Base-by-base conservation (phyloP, 2,329 filamentous ascomycete genomes). In the Pestalotiopsis sp. region DNA sequence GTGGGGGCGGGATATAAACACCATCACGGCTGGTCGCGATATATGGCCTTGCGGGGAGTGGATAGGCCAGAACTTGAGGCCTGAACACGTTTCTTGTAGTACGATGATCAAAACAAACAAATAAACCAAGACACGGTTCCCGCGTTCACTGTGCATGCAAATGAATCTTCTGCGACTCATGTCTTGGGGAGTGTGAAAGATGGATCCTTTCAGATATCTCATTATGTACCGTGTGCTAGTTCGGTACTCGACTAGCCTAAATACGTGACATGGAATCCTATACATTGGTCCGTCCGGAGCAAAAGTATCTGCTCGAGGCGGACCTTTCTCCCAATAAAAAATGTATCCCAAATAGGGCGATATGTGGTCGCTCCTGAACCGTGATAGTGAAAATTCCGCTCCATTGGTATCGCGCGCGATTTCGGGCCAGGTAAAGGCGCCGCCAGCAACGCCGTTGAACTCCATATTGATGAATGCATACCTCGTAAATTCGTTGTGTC, bases 391-490 rank as follows among this genome's bases (percentile, higher is more conserved):
- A 52, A 52, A 52, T 52, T 52, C 64, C 65, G 68, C 67, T 66
- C 68, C 71, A 70, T 68, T 73, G 73, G 73, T 74, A 74, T 74
- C 71, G 70, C 58, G 69, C 66, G 45, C 45, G 17, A 71, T 69
- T 63, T 66, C 68, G 68, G 36, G 25, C 61, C 70, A 65, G 61
- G 66, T 68, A 38, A 57, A 45, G 71, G 72, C 71, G 69, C 73
- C 70, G 70, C 70, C 68, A 72, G 71, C 69, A 73, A 75, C 73
- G 72, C 73, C 73, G 69, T 71, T 73, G 59, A 74, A 74, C 73
- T 72, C 71, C 73, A 66, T 70, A 71, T 65, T 66, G 70, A 68
- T 67, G 61, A 70, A 68, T 69, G 69, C 65, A 69, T 68, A 58
- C 72, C 61, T 69, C 71, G 68, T 72, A 73, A 73, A 69, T 23